phyloP scores from a whole-genome alignment of 208 protist species.

The Novymonas esmeraldas region DNA sequence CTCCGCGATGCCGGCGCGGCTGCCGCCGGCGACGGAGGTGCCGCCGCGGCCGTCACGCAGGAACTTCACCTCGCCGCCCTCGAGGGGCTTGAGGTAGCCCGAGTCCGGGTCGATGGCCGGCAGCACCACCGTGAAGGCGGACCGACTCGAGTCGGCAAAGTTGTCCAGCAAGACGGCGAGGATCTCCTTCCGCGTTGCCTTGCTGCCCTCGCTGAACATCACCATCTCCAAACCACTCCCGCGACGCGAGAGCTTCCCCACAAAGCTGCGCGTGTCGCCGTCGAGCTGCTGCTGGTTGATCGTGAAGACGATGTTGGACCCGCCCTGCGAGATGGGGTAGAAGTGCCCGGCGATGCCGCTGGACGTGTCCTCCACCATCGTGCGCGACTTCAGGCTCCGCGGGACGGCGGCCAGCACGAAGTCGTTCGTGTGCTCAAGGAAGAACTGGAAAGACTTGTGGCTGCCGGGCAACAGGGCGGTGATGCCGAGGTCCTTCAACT shows the following conservation, averaged over 20 bases:
- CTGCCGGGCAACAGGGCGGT: conserved; percentile 18
- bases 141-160: conserved; percentile 32
- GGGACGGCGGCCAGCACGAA: conserved; percentile 42
- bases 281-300: conserved; percentile 33
- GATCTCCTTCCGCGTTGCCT: conserved; percentile 43
- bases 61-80: conserved; percentile 45
- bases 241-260: conserved; percentile 38
- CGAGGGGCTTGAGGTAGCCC: conserved; percentile 42
- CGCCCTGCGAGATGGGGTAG: conserved; percentile 31
- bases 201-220: conserved; percentile 48
- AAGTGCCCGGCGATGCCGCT: conserved; percentile 29
- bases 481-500: conserved; percentile 18
- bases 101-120: conserved; percentile 47
- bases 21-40: conserved; percentile 30
- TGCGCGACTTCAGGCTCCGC: conserved; percentile 9
- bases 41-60: conserved; percentile 40
- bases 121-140: conserved; percentile 43
- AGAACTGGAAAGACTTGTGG: conserved; percentile 37
- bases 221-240: conserved; percentile 36
- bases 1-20: conserved; percentile 32
- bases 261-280: conserved; percentile 38
- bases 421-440: conserved; percentile 45
- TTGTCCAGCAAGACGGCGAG: conserved; percentile 28
- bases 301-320: conserved; percentile 37
- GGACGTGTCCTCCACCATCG: conserved; percentile 32